phyloP scores from a whole-genome alignment of 495 filamentous ascomycete species.

The Cairneyella variabilis region DNA sequence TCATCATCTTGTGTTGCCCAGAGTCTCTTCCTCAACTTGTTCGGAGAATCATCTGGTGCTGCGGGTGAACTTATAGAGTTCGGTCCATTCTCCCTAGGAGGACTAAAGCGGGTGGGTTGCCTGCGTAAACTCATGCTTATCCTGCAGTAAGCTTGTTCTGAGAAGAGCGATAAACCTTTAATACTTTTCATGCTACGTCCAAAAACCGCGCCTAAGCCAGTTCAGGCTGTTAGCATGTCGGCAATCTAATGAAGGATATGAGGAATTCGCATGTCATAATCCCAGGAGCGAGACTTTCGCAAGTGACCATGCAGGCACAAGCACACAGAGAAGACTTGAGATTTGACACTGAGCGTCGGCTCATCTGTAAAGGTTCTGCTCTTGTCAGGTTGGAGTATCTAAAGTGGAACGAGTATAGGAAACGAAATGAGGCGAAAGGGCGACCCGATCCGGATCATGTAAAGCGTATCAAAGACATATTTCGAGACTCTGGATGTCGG shows the following conservation, averaged over 20 bases:
- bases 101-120: neutral
- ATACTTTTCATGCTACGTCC: neutral
- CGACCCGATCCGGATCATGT: conserved; percentile 7
- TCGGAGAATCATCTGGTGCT: neutral
- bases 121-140: neutral
- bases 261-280: neutral
- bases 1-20: neutral
- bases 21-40: neutral
- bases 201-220: conserved; percentile 1
- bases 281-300: conserved; percentile 2
- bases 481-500: conserved; percentile 3
- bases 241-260: conserved; percentile 1
- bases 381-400: conserved; percentile 15
- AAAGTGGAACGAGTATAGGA: conserved; percentile 9
- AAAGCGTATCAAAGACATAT: conserved; percentile 7
- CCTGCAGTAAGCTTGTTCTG: neutral
- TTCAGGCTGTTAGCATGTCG: neutral
- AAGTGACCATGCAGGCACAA: conserved; percentile 7
- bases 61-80: neutral
- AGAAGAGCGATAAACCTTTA: neutral
- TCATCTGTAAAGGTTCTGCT: conserved; percentile 10
- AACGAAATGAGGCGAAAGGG: neutral
- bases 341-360: conserved; percentile 6
- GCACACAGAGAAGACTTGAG: conserved; percentile 6
- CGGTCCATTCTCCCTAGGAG: neutral